These are phyloP conservation scores for Fusarium vanettenii DNA, from an alignment of 2,329 filamentous ascomycete species.

Conservation along the genomic window DNA sequence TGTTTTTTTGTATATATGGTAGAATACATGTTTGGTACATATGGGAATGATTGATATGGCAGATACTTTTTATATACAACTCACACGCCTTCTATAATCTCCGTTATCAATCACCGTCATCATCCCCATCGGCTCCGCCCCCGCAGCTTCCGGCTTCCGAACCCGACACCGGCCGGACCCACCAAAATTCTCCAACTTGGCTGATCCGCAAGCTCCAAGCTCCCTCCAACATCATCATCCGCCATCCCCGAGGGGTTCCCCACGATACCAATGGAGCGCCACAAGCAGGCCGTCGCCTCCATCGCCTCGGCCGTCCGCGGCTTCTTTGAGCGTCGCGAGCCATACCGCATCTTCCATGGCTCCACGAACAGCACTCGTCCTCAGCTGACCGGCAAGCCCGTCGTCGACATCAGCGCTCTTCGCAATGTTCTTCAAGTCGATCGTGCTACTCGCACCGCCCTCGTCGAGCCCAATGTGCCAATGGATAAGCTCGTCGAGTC, in stretches of 20 bases:
- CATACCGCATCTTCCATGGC: slow-evolving; percentile 81
- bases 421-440: slow-evolving; percentile 73
- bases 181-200: slow-evolving; percentile 17
- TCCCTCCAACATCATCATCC: background rate
- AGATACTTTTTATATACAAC: background rate
- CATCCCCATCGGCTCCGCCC: slow-evolving; percentile 30
- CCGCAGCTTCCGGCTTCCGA: slow-evolving; percentile 23
- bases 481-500: slow-evolving; percentile 73
- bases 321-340: slow-evolving; percentile 57
- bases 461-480: slow-evolving; percentile 76
- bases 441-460: slow-evolving; percentile 60
- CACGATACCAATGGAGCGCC: slow-evolving; percentile 53
- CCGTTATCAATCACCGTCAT: background rate
- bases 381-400: slow-evolving; percentile 60
- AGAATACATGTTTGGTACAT: background rate
- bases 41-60: background rate
- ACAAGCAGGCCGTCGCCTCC: slow-evolving; percentile 56
- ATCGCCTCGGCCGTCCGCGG: slow-evolving; percentile 57
- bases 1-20: slow-evolving; percentile 28
- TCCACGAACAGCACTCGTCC: slow-evolving; percentile 80
- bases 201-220: slow-evolving; percentile 12
- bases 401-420: slow-evolving; percentile 76
- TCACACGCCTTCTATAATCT: background rate
- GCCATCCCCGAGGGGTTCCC: background rate
- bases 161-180: slow-evolving; percentile 33